Conservation (phyloP, 139 green algal species). For the Penium margaritaceum region DNA sequence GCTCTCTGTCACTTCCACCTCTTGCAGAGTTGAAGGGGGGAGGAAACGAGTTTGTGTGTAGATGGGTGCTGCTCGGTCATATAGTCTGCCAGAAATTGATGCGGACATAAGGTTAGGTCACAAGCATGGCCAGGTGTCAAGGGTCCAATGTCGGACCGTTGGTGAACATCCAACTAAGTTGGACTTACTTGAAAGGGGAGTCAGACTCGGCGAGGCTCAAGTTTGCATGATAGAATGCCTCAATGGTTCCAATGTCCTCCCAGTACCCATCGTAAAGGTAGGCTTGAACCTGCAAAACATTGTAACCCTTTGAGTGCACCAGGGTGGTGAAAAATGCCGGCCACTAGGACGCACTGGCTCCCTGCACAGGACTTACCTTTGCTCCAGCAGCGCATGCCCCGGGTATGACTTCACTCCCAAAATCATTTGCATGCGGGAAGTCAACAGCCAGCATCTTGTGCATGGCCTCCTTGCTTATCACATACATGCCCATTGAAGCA, state of each 20-base stretch:
- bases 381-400: slow-evolving; percentile 65
- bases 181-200: slow-evolving; percentile 70
- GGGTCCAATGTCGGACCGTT: too few relatives aligned
- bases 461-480: slow-evolving; percentile 58
- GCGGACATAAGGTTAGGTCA: too few relatives aligned
- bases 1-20: slow-evolving; percentile 54
- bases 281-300: slow-evolving; percentile 61
- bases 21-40: slow-evolving; percentile 68
- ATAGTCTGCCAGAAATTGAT: too few relatives aligned
- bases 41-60: slow-evolving; percentile 77
- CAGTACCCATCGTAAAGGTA: slow-evolving; percentile 72
- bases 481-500: slow-evolving; percentile 98
- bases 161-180: too few relatives aligned
- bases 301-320: too few relatives aligned
- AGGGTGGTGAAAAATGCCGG: too few relatives aligned
- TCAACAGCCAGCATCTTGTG: slow-evolving; percentile 53
- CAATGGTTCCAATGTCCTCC: too few relatives aligned
- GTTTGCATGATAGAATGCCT: too few relatives aligned
- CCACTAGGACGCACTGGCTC: too few relatives aligned
- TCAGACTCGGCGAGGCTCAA: slow-evolving; percentile 70
- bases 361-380: slow-evolving; percentile 56
- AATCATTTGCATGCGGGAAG: slow-evolving; percentile 72
- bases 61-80: slow-evolving; percentile 58
- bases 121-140: too few relatives aligned
- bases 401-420: slow-evolving; percentile 77